Base-by-base conservation (phyloP, 2,329 filamentous ascomycete genomes). In the Beauveria varroae region DNA sequence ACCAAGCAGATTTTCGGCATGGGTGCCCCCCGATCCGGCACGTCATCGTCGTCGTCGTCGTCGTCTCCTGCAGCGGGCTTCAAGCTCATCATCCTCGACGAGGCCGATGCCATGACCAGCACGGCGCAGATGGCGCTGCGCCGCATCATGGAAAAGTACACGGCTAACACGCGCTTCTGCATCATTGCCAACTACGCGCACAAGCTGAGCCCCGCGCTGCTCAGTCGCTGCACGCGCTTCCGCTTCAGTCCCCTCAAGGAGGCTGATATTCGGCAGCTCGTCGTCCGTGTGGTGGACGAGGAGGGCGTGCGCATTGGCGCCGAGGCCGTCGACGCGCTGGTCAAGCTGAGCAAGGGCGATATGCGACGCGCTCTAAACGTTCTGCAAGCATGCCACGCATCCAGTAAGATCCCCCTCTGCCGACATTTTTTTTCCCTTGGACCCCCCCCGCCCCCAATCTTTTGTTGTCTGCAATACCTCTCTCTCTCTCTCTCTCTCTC, bases 21-120 rank as follows among this genome's bases (percentile, higher is more conserved):
- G 71, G 85, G 84, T 47, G 76, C 76, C 40, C 34, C 12, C 3
- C 14, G 34, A 16, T 37, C 34, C 34, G 34, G 34, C 34, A 5
- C 34, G 2, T 5, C 30, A 12, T 5, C 12, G 70, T 80, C 34
- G 5, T 34, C 30, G 30, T 6, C 34, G 70, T 80, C 20, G 9
- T 28, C 46, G 24, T 69, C 76, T 37, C 76, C 82, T 14, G 75
- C 93, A 28, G 91, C 90, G 0, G 84, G 84, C 3, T 99, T 89
- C 80, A 99, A 99, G 79, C 86, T 99, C 67, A 98, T 99, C 71
- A 91, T 99, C 60, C 85, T 99, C 5, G 95, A 99, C 74, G 95
- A 99, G 79, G 95, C 95, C n/a, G 95, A 99, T 73, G 95, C 95
- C 59, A 99, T 99, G 95, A 99, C 95, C n/a, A 89, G 91, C 59